Evolutionary conservation across 2,329 filamentous ascomycete genomes (phyloP), one percentile per base, ranked within the genome.

Genomic region (Endocalyx cinctus): DNA sequence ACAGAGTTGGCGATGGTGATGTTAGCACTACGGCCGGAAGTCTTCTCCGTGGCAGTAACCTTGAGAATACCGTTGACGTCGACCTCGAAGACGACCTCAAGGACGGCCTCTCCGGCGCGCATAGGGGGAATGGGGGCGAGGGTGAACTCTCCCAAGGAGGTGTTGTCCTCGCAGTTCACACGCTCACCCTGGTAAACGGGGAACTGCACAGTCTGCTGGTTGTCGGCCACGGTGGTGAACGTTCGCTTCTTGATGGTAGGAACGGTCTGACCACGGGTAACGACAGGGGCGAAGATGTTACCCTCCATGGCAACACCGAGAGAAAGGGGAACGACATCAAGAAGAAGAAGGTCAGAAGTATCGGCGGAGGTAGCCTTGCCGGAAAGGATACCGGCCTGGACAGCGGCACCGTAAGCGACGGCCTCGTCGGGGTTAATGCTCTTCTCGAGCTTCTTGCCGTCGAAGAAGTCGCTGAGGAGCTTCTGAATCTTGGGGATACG

Each of bases 1-100:
- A 98, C 90, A 40, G 92, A 95, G 82, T 98, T 98, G 70, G 87
- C 87, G 70, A 98, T 98, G 64, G 92, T 98, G 67, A 98, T 98
- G 82, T 98, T 98, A 70, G 92, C 92, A 60, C 78, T 92, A 65
- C 92, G 89, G 58, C 92, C 92, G 20, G 92, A 95, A 53, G 87
- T 90, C 82, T 98, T 98, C 80, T 98, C 92, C 29, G 90, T 96
- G 51, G 92, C 92, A 45, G 90, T 97, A 58, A 97, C 92, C 82
- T 98, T 98, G 50, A 98, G 83, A 65, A 96, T 95, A 83, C 92
- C 92, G 77, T 98, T 98, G 78, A 96, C 92, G 54, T 98, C 92
- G 60, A 98, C 92, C 74, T 98, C 92, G 70, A 98, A 97, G 65
- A 97, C 88, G 53, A 90, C 86, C 72, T 98, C 92, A 28, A 98